Conservation (phyloP, 2,329 filamentous ascomycete genomes). For the Arachnopeziza araneosa region DNA sequence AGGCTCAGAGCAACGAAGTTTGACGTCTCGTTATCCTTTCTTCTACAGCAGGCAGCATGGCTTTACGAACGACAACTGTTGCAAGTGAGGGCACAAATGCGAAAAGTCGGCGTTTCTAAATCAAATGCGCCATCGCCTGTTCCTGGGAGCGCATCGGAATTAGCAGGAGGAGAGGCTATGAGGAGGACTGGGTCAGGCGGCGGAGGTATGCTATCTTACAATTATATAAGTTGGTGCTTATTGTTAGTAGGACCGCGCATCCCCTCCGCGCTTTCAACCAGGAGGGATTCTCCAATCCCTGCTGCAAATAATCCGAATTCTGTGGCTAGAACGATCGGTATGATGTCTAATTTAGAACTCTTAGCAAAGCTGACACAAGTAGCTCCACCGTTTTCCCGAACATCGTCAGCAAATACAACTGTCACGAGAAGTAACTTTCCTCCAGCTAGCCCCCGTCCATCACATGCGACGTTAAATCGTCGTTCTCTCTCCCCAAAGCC, state of each 20-base stretch:
- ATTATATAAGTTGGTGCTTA: slow-evolving; percentile 6
- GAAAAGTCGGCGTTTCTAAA: slow-evolving; percentile 60
- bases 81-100: slow-evolving; percentile 85
- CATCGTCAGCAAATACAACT: slow-evolving; percentile 28
- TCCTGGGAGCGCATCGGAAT: slow-evolving; percentile 40
- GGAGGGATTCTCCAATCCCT: slow-evolving; percentile 26
- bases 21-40: slow-evolving; percentile 78
- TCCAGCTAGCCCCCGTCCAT: slow-evolving; percentile 23
- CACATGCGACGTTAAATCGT: slow-evolving; percentile 21
- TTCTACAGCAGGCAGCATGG: slow-evolving; percentile 90
- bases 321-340: slow-evolving; percentile 21
- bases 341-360: not conserved
- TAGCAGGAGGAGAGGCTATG: slow-evolving; percentile 41
- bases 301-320: slow-evolving; percentile 20
- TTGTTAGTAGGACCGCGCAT: slow-evolving; percentile 22
- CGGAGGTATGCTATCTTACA: slow-evolving; percentile 24
- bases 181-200: slow-evolving; percentile 45
- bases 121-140: slow-evolving; percentile 52
- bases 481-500: slow-evolving; percentile 24
- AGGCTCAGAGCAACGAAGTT: slow-evolving; percentile 62
- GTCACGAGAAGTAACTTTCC: slow-evolving; percentile 24
- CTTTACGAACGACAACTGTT: slow-evolving; percentile 87
- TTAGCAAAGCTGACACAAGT: slow-evolving; percentile 7
- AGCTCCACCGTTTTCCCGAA: slow-evolving; percentile 30
- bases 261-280: slow-evolving; percentile 24